A percentile compares a stretch with the other conserved stretches of the same genome.
These are phyloP conservation scores for Diophrys sp. DNA, from an alignment of 73 alveolate species.

Conservation along the genomic window DNA sequence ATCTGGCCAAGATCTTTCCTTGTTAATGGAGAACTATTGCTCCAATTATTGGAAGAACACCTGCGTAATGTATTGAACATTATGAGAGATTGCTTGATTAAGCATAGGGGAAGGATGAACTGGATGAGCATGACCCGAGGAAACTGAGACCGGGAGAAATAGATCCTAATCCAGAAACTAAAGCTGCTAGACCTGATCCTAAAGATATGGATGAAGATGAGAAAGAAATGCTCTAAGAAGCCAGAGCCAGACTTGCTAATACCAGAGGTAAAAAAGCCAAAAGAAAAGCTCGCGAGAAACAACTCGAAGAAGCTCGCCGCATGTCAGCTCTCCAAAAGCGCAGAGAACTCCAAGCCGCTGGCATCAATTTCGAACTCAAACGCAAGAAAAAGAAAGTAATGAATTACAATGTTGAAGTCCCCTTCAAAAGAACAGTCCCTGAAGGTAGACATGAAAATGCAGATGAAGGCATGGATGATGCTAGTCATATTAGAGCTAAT, in stretches of 20 bases:
- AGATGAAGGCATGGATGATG: conserved; percentile 69
- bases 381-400: conserved; percentile 85
- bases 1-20: conserved; percentile 99
- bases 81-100: conserved; percentile 96
- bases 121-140: conserved; percentile 97
- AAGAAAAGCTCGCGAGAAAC: conserved; percentile 98
- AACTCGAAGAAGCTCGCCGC: conserved; percentile 98
- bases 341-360: conserved; percentile 97
- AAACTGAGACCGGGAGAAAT: conserved; percentile 98
- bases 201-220: conserved; percentile 99
- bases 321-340: conserved; percentile 95
- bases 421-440: conserved; percentile 91
- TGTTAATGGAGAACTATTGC: conserved; percentile 99
- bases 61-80: conserved; percentile 98
- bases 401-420: conserved; percentile 92
- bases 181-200: conserved; percentile 99
- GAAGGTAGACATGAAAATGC: conserved; percentile 80
- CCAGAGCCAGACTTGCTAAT: conserved; percentile 99
- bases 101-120: conserved; percentile 95
- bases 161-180: conserved; percentile 99
- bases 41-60: conserved; percentile 98
- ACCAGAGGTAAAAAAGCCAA: conserved; percentile 99
- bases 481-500: conserved; percentile 66
- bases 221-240: conserved; percentile 99
- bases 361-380: conserved; percentile 82